Percentiles rank a stretch among this genome's conserved stretches.
phyloP scores from a whole-genome alignment of 1,139 yeast genomes.

The Lizanozyma gosingica region DNA sequence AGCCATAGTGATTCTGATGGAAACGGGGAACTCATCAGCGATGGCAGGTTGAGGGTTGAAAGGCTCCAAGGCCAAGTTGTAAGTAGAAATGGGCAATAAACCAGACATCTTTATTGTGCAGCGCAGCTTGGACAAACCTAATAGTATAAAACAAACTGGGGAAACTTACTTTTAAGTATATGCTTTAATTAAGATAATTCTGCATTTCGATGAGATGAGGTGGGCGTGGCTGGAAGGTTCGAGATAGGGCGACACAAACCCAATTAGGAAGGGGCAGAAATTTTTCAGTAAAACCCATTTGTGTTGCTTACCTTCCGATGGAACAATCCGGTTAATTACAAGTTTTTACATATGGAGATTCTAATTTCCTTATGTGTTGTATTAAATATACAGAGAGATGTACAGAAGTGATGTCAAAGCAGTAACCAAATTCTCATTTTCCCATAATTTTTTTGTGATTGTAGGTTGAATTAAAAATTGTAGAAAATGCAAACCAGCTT shows the following conservation, averaged over 20 bases:
- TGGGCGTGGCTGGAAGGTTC: too few relatives aligned
- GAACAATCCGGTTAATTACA: too few relatives aligned
- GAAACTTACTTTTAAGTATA: too few relatives aligned
- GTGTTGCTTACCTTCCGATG: too few relatives aligned
- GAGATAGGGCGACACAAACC: too few relatives aligned
- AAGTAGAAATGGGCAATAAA: conserved; percentile 76
- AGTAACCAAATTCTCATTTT: conserved; percentile 4
- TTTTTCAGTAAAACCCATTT: too few relatives aligned
- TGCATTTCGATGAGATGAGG: too few relatives aligned
- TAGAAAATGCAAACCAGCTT: conserved; percentile 26
- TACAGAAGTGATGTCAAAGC: neutral
- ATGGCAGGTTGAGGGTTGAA: conserved; percentile 82
- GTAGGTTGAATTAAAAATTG: conserved; percentile 1
- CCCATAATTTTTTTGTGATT: conserved; percentile 4
- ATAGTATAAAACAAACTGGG: too few relatives aligned
- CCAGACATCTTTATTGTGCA: conserved; percentile 56
- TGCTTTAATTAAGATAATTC: too few relatives aligned
- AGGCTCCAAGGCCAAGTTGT: conserved; percentile 77
- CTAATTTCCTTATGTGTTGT: conserved; percentile 1
- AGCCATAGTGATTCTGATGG: conserved; percentile 89
- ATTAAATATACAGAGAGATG: conserved; percentile 3
- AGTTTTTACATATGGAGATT: too few relatives aligned
- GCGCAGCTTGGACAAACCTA: too few relatives aligned
- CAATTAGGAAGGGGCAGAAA: too few relatives aligned
- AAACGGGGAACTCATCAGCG: conserved; percentile 77